Percentiles rank a stretch among this genome's conserved stretches.
These are phyloP conservation scores for Microstegium vimineum DNA, from an alignment of 176 grass and related monocot species.

Conservation along the genomic window DNA sequence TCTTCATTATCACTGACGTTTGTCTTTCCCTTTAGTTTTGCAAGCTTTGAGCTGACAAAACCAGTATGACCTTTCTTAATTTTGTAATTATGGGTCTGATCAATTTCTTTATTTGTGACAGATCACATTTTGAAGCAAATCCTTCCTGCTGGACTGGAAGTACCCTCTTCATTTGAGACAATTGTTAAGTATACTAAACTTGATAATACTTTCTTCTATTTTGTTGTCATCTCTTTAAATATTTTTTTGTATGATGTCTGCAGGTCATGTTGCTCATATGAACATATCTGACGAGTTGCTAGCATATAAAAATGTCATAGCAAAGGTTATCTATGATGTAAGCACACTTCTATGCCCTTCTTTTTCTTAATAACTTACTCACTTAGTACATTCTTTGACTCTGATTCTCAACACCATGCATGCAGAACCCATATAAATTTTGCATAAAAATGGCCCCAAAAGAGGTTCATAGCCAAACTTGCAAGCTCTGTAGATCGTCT, in stretches of 20 bases:
- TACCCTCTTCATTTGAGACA: constrained; percentile 98
- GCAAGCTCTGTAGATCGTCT: not conserved
- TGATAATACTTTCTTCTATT: not conserved
- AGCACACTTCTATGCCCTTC: constrained; percentile 2
- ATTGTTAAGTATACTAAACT: constrained; percentile 70
- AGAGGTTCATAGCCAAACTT: not conserved
- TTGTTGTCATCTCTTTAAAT: constrained; percentile 8
- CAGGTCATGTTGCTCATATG: constrained; percentile 99
- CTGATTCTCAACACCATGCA: not conserved
- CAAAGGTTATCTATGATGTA: constrained; percentile 98
- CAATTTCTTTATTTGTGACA: constrained; percentile 33
- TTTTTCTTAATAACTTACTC: constrained; percentile 6
- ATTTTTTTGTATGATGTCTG: constrained; percentile 27
- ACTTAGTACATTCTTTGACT: not conserved
- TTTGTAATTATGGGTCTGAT: not conserved
- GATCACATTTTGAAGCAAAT: constrained; percentile 91
- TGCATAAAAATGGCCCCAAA: not conserved
- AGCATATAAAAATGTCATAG: constrained; percentile 79
- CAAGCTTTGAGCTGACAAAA: not conserved
- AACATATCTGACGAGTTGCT: constrained; percentile 83
- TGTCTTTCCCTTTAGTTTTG: not conserved
- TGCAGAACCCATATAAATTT: not conserved
- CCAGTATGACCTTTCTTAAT: not conserved
- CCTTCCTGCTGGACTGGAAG: constrained; percentile 72
- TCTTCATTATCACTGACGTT: not conserved